Base-by-base conservation (phyloP, 2,329 filamentous ascomycete genomes). In the Aspergillus melleus region DNA sequence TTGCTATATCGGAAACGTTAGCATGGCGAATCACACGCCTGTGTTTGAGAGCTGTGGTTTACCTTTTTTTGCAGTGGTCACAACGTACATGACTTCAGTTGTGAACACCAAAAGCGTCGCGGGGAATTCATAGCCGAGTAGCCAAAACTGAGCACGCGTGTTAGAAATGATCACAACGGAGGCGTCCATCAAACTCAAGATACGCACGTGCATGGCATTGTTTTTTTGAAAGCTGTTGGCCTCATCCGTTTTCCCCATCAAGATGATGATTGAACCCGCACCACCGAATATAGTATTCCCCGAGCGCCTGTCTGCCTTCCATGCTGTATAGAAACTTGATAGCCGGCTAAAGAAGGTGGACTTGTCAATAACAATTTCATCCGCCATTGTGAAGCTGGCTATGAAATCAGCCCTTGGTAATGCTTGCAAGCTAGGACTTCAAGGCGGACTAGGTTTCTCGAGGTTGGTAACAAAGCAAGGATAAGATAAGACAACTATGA, bases 51-150 rank as follows among this genome's bases (percentile, higher is more conserved):
- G 20, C n/a, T 36, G 20, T 1, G 24, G 62, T 70, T 65, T 74
- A 96, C 92, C 94, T 87, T 99, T 99, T 81, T 99, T 99, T 60
- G 91, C 89, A 6, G 95, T 99, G 6, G 95, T 99, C 66, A 99
- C 88, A 61, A 98, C 89, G 79, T 95, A 96, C 69, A 98, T 83
- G 51, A 88, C 87, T 62, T 98, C 95, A 62, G 88, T 81, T 1
- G 94, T 98, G 75, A 99, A 88, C 55, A 99, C 84, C 83, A 99
- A 92, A 64, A 99, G 83, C 0, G 95, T 99, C 44, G 94, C 93
- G 36, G 95, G 95, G 73, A 99, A 99, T 77, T 99, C 95, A 82
- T 99, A 99, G 70, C 95, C 95, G 63, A 99, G 86, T 57, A 99
- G 84, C 96, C 96, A 99, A 79, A 98, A 96, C 93, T 97, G 76